phyloP scores from a whole-genome alignment of 106 monocot genomes.

The Allium sativum region DNA sequence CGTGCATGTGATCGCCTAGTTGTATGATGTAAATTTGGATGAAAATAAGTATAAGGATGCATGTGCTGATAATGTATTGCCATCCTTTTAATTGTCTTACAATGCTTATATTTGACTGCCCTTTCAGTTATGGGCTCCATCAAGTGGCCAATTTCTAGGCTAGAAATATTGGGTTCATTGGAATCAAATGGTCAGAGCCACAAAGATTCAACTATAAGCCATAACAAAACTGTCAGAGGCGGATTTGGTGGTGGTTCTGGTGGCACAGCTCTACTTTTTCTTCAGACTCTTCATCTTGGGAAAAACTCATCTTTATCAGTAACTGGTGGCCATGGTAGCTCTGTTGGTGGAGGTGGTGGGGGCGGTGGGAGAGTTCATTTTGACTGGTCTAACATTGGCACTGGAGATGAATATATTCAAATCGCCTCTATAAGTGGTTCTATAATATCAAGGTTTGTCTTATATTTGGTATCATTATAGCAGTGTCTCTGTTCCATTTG shows the following conservation, averaged over 20 bases:
- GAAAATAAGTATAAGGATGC: too few relatives aligned
- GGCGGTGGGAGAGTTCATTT: conserved; percentile 92
- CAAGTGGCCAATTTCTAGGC: conserved; percentile 79
- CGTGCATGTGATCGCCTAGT: too few relatives aligned
- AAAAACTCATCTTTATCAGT: conserved; percentile 61
- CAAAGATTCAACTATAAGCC: conserved; percentile 11
- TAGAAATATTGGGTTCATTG: conserved; percentile 66
- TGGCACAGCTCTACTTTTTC: conserved; percentile 79
- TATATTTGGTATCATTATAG: too few relatives aligned
- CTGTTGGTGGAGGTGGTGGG: conserved; percentile 79
- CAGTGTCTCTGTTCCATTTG: too few relatives aligned
- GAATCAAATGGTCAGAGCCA: conserved; percentile 73
- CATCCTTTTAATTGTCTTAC: too few relatives aligned
- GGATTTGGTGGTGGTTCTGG: conserved; percentile 92
- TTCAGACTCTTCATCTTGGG: conserved; percentile 42
- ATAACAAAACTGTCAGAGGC: conserved; percentile 41
- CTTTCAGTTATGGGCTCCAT: conserved; percentile 78
- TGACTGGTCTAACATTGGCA: conserved; percentile 87
- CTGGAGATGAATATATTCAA: conserved; percentile 78
- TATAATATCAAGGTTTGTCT: conserved; percentile 53
- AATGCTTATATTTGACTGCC: background rate
- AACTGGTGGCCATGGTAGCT: conserved; percentile 68
- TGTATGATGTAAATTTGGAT: too few relatives aligned
- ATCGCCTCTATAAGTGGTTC: conserved; percentile 75
- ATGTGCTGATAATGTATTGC: too few relatives aligned